Conservation (phyloP, 306 rosid species). For the Leucaena leucocephala region DNA sequence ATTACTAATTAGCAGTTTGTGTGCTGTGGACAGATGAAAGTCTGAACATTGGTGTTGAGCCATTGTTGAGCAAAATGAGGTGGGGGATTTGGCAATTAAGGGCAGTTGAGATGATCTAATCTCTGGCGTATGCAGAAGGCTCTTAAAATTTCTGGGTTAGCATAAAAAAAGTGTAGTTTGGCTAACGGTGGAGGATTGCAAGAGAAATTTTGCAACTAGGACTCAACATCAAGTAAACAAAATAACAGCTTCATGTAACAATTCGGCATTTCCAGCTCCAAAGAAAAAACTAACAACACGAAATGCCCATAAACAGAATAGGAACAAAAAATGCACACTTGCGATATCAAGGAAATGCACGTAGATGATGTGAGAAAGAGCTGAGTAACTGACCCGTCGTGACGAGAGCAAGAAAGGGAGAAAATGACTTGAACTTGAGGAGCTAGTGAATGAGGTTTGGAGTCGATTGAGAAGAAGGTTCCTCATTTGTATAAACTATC, state of each 20-base stretch:
- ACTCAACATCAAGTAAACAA: not conserved
- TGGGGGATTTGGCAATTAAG: constrained; percentile 70
- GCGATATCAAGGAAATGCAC: no score
- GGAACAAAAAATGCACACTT: no score
- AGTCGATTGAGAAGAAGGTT: constrained; percentile 5
- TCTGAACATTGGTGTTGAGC: not conserved
- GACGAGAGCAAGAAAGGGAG: constrained; percentile 6
- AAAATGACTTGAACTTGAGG: not conserved
- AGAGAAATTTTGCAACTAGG: constrained; percentile 52
- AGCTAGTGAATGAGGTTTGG: not conserved
- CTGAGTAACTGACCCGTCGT: not conserved
- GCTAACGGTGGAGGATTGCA: constrained; percentile 56
- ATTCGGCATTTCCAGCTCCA: not conserved
- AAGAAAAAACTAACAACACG: not conserved
- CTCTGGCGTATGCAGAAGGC: constrained; percentile 62
- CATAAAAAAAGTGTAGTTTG: constrained; percentile 61
- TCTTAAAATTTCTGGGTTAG: constrained; percentile 52
- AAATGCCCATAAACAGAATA: no score
- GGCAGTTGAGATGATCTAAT: constrained; percentile 57
- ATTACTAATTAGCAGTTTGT: not conserved
- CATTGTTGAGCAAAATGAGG: constrained; percentile 24
- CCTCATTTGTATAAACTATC: not conserved
- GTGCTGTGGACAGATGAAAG: not conserved
- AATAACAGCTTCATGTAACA: not conserved
- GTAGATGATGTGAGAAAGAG: not conserved